Base-by-base conservation (phyloP, 768 basidiomycete species). In the Mycena chlorophos region DNA sequence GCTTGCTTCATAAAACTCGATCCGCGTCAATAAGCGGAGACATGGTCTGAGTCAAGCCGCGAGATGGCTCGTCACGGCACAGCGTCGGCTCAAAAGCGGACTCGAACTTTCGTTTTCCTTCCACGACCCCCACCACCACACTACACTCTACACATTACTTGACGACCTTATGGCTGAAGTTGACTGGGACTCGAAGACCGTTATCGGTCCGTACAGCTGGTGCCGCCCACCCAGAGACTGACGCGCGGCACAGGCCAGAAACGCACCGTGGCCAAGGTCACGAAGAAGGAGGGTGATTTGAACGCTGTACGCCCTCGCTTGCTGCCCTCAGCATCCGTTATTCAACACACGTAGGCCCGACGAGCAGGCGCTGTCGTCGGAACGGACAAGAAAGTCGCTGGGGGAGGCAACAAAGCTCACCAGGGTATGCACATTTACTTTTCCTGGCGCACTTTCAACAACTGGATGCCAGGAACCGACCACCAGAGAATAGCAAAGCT, bases 401-500 rank as follows among this genome's bases (percentile, higher is more conserved):
- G 69, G 25, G 88, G 87, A 31, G 69, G 69, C 40, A 94, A 94
- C 79, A 94, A 91, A 72, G 85, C 85, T 27, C 86, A 87, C 68
- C 77, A 75, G 65, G 87, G 91, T 91, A 38, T 39, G 76, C 69
- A 22, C 22, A 16, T 27, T 40, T 34, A 29, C 23, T 25, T 31
- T 5, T 45, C 56, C 16, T 28, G 13, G 16, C 42, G 23, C 26
- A 23, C 17, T 50, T 26, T 27, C 34, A 38, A 30, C 43, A 30
- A 38, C 26, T 30, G 51, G 48, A 53, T 52, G 42, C 14, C 46
- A 94, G 92, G 90, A 30, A 90, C 91, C 60, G 94, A 98, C 73
- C 93, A 96, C 75, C 91, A 94, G 68, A 85, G 84, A 53, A 94
- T 95, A 68, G 94, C 90, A 23, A 95, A 95, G 67, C 86, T 98